Base-by-base conservation (phyloP, 495 filamentous ascomycete genomes). In the Trichodelitschia bisporula region DNA sequence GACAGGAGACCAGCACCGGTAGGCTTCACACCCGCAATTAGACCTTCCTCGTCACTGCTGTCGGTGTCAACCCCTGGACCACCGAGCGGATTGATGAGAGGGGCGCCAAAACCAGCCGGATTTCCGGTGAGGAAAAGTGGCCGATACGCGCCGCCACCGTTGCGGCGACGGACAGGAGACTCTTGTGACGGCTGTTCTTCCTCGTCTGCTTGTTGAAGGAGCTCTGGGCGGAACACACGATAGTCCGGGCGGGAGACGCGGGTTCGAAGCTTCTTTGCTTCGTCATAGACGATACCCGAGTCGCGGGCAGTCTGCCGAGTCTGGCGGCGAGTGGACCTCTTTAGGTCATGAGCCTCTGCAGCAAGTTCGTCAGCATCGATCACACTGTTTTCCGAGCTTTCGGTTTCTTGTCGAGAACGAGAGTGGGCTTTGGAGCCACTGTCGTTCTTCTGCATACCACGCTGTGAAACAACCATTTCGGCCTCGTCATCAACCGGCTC, bases 21-120 rank as follows among this genome's bases (percentile, higher is more conserved):
- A n/a, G n/a, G n/a, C n/a, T n/a, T n/a, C n/a, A n/a, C n/a, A n/a
- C n/a, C n/a, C n/a, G n/a, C n/a, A n/a, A n/a, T n/a, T n/a, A n/a
- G n/a, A n/a, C n/a, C n/a, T 43, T 97, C 86, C 37, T 97, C 89
- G 38, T 97, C 86, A 43, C 89, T 95, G 46, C 80, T 93, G 44
- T 97, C 86, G 13, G 82, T 90, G 40, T 95, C 83, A 6, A 67
- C 74, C 36, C 76, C 76, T 16, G 71, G n/a, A n/a, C n/a, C n/a
- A n/a, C n/a, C n/a, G n/a, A n/a, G n/a, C n/a, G n/a, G n/a, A n/a
- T n/a, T n/a, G n/a, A n/a, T n/a, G n/a, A n/a, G 79, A 27, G 66
- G 62, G 4, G 78, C 72, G n/a, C 56, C 69, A 38, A 66, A 65
- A 18, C 71, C 77, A 44, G 69, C 77, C n/a, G 75, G 72, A 3